Percentiles rank a stretch among this genome's conserved stretches.
Evolutionary conservation across 805 yeast species (phyloP).

Genomic region (Zygoascus biomembranicola): DNA sequence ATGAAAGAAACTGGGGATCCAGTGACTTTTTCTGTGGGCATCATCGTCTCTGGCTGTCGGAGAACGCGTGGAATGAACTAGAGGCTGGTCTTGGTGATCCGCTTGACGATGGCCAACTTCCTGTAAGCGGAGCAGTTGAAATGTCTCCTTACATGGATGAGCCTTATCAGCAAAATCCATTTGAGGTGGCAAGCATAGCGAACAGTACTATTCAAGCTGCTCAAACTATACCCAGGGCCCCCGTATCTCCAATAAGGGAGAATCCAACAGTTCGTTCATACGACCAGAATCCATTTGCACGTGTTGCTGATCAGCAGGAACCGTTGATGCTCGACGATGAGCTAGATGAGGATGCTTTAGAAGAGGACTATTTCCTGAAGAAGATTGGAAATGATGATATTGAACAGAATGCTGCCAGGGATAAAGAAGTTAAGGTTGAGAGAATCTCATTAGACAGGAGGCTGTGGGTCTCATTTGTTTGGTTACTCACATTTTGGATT

Average conservation of each 20-base stretch:
- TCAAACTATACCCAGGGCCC: neutral
- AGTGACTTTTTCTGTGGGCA: constrained; percentile 30
- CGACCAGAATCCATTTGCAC: neutral
- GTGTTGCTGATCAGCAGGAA: neutral
- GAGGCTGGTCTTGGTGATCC: constrained; percentile 19
- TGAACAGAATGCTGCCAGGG: constrained; percentile 26
- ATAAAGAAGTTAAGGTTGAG: constrained; percentile 25
- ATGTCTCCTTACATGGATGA: neutral
- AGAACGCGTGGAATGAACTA: constrained; percentile 30
- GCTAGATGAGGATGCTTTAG: constrained; percentile 27
- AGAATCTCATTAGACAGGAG: constrained; percentile 25
- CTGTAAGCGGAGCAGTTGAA: neutral
- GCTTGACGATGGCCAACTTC: neutral
- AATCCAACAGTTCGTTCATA: neutral
- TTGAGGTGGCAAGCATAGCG: neutral
- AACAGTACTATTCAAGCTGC: neutral
- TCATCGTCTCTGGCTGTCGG: constrained; percentile 31
- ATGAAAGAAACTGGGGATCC: constrained; percentile 26
- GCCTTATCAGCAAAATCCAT: constrained; percentile 1
- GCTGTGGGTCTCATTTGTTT: constrained; percentile 32
- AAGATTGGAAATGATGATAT: constrained; percentile 21
- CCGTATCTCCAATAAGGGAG: neutral
- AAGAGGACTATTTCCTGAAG: constrained; percentile 16
- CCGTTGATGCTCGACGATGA: neutral
- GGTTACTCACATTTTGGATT: constrained; percentile 36